Evolutionary conservation across 768 basidiomycete species (phyloP).

Genomic region (Auriscalpium microsporum): DNA sequence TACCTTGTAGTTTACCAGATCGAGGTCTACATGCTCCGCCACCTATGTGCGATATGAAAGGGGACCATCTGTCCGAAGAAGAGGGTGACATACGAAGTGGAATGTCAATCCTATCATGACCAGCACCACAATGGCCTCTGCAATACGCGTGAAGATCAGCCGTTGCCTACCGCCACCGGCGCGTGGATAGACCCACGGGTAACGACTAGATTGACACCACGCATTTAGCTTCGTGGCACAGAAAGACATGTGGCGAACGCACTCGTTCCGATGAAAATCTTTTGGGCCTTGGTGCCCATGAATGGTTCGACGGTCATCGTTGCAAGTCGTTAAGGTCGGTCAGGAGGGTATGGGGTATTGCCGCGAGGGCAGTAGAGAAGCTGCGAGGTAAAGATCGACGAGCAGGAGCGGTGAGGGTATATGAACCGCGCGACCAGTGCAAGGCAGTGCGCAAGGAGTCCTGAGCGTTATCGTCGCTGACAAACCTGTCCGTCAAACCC

Average conservation of each 20-base stretch:
- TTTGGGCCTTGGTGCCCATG: conserved; percentile 64
- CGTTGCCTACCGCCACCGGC: no score
- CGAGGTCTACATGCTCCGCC: conserved; percentile 37
- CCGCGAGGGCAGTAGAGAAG: background rate
- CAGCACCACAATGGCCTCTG: conserved; percentile 71
- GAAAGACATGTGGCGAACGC: conserved; percentile 18
- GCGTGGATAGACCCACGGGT: conserved; percentile 6
- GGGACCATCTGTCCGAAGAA: background rate
- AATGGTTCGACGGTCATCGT: conserved; percentile 67
- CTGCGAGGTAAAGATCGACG: conserved; percentile 1
- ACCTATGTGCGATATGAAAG: conserved; percentile 32
- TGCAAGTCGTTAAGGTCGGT: conserved; percentile 1
- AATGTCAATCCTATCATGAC: conserved; percentile 70
- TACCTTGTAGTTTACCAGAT: conserved; percentile 45
- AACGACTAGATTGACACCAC: conserved; percentile 3
- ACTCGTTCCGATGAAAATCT: conserved; percentile 66
- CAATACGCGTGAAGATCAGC: background rate
- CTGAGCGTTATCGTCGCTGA: no score
- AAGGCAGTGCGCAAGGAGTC: no score
- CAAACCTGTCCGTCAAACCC: no score
- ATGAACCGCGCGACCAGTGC: background rate
- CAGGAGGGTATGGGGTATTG: background rate
- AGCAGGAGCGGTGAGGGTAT: background rate
- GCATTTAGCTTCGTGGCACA: background rate
- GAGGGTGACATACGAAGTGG: conserved; percentile 38